These are phyloP conservation scores for Thymus mandschuricus DNA, from an alignment of 257 asterid genomes.

Conservation along the genomic window DNA sequence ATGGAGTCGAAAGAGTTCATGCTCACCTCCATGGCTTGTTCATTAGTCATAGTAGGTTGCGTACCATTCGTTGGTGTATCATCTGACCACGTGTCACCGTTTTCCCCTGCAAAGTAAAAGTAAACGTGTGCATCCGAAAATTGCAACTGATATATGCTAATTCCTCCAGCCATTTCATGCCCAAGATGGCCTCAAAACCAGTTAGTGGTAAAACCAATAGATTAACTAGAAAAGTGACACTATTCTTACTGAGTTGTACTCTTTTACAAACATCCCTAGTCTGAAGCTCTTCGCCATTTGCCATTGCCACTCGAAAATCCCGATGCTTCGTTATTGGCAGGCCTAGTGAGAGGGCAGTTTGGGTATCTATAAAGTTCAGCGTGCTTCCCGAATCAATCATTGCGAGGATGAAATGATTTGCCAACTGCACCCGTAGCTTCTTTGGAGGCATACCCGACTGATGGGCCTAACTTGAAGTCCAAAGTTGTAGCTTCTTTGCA, in stretches of 20 bases:
- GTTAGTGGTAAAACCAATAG: neutral
- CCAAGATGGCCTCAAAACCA: neutral
- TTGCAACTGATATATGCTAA: neutral
- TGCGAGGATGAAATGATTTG: neutral
- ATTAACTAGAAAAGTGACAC: neutral
- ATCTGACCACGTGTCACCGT: neutral
- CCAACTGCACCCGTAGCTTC: neutral
- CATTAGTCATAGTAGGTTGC: neutral
- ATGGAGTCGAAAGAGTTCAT: neutral
- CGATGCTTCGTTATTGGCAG: neutral
- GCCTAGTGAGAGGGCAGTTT: neutral
- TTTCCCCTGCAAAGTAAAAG: neutral
- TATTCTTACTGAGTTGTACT: neutral
- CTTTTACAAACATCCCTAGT: neutral
- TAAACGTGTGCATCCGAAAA: neutral
- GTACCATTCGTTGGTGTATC: neutral
- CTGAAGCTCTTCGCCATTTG: neutral
- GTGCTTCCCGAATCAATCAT: neutral
- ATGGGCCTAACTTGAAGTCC: neutral
- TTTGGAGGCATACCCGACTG: neutral
- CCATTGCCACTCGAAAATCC: neutral
- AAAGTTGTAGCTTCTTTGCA: neutral
- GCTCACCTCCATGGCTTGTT: neutral
- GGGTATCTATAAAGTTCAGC: neutral
- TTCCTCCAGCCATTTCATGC: neutral